phyloP scores from a whole-genome alignment of 352 stramenopile species.

The Pythium biforme region DNA sequence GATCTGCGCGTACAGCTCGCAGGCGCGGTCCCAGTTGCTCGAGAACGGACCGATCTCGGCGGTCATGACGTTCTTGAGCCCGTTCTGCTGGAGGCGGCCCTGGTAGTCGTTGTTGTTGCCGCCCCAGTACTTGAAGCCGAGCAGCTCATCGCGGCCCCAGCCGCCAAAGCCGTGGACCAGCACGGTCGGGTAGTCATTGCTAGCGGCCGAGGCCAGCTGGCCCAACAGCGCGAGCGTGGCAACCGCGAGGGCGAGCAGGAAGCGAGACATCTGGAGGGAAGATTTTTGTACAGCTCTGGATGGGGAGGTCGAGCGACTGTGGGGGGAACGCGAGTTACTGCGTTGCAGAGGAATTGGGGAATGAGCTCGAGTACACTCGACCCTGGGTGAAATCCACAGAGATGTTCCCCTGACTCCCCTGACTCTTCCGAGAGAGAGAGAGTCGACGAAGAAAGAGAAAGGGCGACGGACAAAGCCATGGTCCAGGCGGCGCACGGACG shows the following conservation, averaged over 20 bases:
- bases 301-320: neutral
- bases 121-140: slow-evolving; percentile 30
- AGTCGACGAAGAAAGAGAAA: no score
- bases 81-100: slow-evolving; percentile 26
- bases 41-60: slow-evolving; percentile 32
- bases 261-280: no score
- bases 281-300: no score
- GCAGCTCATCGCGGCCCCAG: slow-evolving; percentile 25
- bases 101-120: no score
- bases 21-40: slow-evolving; percentile 42
- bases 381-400: no score
- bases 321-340: neutral
- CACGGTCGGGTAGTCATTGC: slow-evolving; percentile 31
- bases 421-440: no score
- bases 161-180: slow-evolving; percentile 33
- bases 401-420: no score
- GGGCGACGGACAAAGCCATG: no score
- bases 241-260: slow-evolving; percentile 15
- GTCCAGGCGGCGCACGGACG: no score
- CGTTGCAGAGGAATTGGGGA: neutral
- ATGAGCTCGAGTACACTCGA: neutral
- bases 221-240: slow-evolving; percentile 14
- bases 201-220: no score
- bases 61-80: slow-evolving; percentile 29
- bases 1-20: slow-evolving; percentile 42